phyloP scores from a whole-genome alignment of 176 grass and related monocot species.

The Musa acuminata region DNA sequence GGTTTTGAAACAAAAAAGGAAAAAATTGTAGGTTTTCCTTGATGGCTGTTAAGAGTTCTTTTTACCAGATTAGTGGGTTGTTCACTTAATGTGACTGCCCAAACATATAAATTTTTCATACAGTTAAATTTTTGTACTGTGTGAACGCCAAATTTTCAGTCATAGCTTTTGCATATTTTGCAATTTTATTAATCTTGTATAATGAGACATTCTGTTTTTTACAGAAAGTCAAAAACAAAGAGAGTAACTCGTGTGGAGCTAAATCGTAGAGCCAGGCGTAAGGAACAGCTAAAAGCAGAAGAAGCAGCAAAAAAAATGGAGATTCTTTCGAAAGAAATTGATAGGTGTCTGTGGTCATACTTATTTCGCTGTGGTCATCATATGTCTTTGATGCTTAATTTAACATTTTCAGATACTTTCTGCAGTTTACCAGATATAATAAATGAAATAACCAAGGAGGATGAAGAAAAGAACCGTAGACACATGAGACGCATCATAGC shows the following conservation, averaged over 20 bases:
- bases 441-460: constrained; percentile 78
- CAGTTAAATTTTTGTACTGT: too few relatives aligned
- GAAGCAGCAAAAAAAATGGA: constrained; percentile 48
- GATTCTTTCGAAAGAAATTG: constrained; percentile 77
- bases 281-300: constrained; percentile 64
- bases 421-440: constrained; percentile 78
- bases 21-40: too few relatives aligned
- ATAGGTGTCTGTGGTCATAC: constrained; percentile 31
- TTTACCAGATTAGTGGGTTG: too few relatives aligned
- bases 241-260: constrained; percentile 74
- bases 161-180: background rate
- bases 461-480: constrained; percentile 68
- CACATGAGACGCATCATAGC: constrained; percentile 43
- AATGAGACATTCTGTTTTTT: background rate
- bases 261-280: constrained; percentile 75
- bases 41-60: too few relatives aligned
- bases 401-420: constrained; percentile 4
- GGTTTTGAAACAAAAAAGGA: too few relatives aligned
- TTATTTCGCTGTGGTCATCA: too few relatives aligned
- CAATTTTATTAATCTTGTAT: background rate
- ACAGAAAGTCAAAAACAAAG: constrained; percentile 66
- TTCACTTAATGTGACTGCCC: too few relatives aligned
- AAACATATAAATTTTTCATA: too few relatives aligned
- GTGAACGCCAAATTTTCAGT: too few relatives aligned
- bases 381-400: background rate